Percentiles rank a stretch among this genome's conserved stretches.
phyloP scores from a whole-genome alignment of 106 monocot species.

The Narthecium ossifragum region DNA sequence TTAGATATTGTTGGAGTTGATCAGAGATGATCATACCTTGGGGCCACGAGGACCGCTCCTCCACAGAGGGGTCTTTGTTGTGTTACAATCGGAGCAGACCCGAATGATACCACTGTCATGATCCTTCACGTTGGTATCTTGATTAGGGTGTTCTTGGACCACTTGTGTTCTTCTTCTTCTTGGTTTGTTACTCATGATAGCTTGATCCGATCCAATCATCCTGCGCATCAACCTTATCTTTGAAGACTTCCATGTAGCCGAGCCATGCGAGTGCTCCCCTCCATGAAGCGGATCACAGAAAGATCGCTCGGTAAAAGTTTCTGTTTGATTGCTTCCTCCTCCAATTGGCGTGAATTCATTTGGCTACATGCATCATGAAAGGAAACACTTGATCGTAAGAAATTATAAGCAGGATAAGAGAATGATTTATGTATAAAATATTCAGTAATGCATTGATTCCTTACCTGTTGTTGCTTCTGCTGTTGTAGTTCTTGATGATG shows the following conservation, averaged over 20 bases:
- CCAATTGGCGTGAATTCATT: neutral
- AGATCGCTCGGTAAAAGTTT: neutral
- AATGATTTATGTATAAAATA: too few relatives aligned
- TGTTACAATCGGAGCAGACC: constrained; percentile 14
- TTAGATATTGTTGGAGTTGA: neutral
- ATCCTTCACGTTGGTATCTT: neutral
- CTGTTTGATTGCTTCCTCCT: neutral
- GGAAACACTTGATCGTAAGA: neutral
- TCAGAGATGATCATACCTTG: constrained; percentile 1
- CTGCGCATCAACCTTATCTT: constrained; percentile 14
- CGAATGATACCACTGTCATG: constrained; percentile 1
- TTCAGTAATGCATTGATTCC: too few relatives aligned
- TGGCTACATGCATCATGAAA: neutral
- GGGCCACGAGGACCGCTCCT: constrained; percentile 15
- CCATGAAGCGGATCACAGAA: neutral
- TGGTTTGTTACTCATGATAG: neutral
- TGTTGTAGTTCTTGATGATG: too few relatives aligned
- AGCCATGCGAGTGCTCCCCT: neutral
- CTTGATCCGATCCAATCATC: constrained; percentile 3
- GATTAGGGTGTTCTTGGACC: neutral
- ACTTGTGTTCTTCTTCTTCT: neutral
- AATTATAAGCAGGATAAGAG: neutral
- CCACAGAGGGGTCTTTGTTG: constrained; percentile 15
- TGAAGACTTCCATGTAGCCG: constrained; percentile 6
- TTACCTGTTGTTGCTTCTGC: neutral